Percentiles rank a stretch among this genome's conserved stretches.
Conservation (phyloP, 23 red algal genomes). For the Gracilaria vermiculophylla region DNA sequence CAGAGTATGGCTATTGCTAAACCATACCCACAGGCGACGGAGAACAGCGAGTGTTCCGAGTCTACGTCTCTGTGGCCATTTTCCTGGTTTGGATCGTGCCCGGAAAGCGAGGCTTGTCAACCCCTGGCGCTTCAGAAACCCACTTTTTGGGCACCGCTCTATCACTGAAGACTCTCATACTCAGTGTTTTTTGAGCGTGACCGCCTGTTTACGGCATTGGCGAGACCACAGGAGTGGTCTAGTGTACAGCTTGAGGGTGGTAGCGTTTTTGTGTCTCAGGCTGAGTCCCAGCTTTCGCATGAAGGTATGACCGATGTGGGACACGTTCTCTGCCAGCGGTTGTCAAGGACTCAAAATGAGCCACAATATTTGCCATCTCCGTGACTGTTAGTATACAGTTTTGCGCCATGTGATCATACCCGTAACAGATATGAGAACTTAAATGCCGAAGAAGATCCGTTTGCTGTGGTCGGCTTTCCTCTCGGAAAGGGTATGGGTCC, state of each 20-base stretch:
- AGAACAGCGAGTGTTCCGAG: background rate
- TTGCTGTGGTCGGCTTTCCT: background rate
- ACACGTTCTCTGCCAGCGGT: background rate
- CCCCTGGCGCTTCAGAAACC: background rate
- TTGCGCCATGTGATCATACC: background rate
- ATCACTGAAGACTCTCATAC: background rate
- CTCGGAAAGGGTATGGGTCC: background rate
- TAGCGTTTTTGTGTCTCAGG: background rate
- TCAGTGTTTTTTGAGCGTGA: background rate
- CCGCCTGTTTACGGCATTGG: background rate
- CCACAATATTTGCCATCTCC: background rate
- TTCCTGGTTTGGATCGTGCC: slow-evolving; percentile 3
- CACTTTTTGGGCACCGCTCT: background rate
- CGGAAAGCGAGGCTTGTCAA: background rate
- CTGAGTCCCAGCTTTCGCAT: background rate
- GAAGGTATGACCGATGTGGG: background rate
- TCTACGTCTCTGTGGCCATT: background rate
- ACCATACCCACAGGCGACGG: slow-evolving; percentile 2
- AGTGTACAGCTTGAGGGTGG: background rate
- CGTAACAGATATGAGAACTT: slow-evolving; percentile 28
- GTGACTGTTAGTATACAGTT: background rate
- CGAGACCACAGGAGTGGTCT: too few relatives aligned
- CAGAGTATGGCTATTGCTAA: background rate
- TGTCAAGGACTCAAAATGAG: background rate
- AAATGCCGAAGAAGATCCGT: background rate